These are phyloP conservation scores for Colletotrichum lindemuthianum DNA, from an alignment of 2,329 filamentous ascomycete species.

Conservation along the genomic window DNA sequence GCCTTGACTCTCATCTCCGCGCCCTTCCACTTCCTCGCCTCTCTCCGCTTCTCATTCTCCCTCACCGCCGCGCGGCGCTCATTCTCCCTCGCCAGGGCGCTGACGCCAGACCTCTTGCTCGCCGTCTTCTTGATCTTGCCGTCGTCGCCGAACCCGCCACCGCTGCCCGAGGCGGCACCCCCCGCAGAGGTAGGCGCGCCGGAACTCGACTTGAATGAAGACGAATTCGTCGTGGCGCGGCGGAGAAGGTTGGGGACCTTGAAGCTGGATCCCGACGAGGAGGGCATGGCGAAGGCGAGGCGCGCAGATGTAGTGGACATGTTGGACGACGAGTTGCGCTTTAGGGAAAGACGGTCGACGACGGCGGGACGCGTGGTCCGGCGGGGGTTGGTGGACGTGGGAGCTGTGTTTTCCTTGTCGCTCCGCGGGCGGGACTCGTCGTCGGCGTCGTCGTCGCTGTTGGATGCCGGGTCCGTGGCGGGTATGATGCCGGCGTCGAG, in stretches of 20 bases:
- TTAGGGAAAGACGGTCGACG: slow-evolving; percentile 79
- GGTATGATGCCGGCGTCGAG: slow-evolving; percentile 61
- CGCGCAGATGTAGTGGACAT: slow-evolving; percentile 47
- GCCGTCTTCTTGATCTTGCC: slow-evolving; percentile 69
- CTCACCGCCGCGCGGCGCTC: slow-evolving; percentile 65
- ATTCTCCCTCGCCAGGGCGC: slow-evolving; percentile 68
- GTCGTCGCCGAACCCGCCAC: slow-evolving; percentile 52
- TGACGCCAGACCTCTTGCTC: slow-evolving; percentile 68
- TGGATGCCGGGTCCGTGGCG: slow-evolving; percentile 59
- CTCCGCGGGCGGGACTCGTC: slow-evolving; percentile 46
- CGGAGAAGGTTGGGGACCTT: slow-evolving; percentile 77
- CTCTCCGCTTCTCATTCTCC: slow-evolving; percentile 66
- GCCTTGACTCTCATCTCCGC: slow-evolving; percentile 65
- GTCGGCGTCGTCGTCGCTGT: slow-evolving; percentile 61
- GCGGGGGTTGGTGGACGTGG: slow-evolving; percentile 44
- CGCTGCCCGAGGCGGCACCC: slow-evolving; percentile 16
- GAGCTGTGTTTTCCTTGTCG: slow-evolving; percentile 61
- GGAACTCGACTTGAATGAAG: slow-evolving; percentile 53
- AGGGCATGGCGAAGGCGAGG: slow-evolving; percentile 63
- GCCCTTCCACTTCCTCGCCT: slow-evolving; percentile 67
- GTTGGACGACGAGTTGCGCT: slow-evolving; percentile 61
- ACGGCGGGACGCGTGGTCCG: slow-evolving; percentile 55
- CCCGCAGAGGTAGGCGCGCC: neutral
- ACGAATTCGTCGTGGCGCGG: slow-evolving; percentile 75
- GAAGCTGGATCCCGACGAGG: slow-evolving; percentile 59